Base-by-base conservation (phyloP, 2,329 filamentous ascomycete genomes). In the Trichoderma koningii region DNA sequence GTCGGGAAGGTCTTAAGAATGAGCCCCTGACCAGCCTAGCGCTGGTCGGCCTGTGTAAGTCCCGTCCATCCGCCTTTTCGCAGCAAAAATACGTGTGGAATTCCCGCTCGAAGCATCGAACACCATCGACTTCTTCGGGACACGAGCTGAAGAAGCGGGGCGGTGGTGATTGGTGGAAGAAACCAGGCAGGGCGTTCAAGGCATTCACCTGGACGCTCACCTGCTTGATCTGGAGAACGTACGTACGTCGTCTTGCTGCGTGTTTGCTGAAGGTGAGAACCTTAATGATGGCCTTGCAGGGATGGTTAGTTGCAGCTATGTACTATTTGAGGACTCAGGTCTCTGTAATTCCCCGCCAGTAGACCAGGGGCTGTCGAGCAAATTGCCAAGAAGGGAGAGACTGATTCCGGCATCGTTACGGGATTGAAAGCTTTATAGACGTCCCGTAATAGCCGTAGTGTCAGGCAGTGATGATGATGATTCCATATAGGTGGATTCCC, bases 1-100 rank as follows among this genome's bases (percentile, higher is more conserved):
- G 59, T 52, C 38, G 48, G 59, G 48, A 63, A 63, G 59, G 59
- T 63, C 59, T 52, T 23, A 21, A 38, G 23, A 9, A 6, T 45
- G 38, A 53, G 26, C 48, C 59, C 59, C 59, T 63, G 59, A n/a
- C 41, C 2, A 45, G 59, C 26, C 59, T 63, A 63, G 59, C 59
- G 59, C 28, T 3, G 42, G 10, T 42, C 21, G 59, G 41, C 50
- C 5, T 52, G 38, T 23, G 23, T 26, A 53, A 38, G 48, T 53
- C 34, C 57, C 57, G 57, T 41, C 48, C n/a, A 52, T 21, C 57
- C 48, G 59, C 23, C 59, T 42, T 12, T 60, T 60, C 19, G 21
- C 30, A 19, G 45, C 45, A 14, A 12, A 38, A 38, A 38, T 12
- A 38, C 34, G 34, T 38, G 34, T 38, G 9, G 34, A 38, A 38